phyloP scores from a whole-genome alignment of 345 rosid genomes.

The Linum tenue region DNA sequence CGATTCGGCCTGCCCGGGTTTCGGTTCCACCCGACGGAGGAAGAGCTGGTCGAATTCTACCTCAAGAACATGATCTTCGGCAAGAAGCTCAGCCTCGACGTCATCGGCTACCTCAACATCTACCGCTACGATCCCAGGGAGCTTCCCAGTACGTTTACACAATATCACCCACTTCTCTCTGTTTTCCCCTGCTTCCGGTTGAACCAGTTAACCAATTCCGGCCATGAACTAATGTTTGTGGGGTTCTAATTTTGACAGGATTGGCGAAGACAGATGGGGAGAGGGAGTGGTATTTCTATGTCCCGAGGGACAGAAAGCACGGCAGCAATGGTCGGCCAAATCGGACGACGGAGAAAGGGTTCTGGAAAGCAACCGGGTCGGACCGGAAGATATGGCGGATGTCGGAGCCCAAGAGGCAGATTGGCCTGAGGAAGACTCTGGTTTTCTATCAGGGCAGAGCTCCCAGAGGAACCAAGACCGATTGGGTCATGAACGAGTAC shows the following conservation, averaged over 20 bases:
- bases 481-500: conserved; percentile 97
- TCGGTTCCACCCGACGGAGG: conserved; percentile 91
- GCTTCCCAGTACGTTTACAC: conserved; percentile 47
- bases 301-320: conserved; percentile 82
- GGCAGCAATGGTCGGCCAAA: conserved; percentile 83
- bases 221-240: not conserved
- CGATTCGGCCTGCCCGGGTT: conserved; percentile 65
- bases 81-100: conserved; percentile 29
- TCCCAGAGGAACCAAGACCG: conserved; percentile 81
- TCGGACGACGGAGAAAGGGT: conserved; percentile 73
- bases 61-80: conserved; percentile 63
- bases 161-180: not conserved
- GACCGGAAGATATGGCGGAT: conserved; percentile 67
- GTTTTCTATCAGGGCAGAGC: conserved; percentile 91
- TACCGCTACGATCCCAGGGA: conserved; percentile 74
- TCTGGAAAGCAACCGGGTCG: conserved; percentile 97
- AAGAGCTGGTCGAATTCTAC: conserved; percentile 80
- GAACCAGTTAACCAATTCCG: not conserved
- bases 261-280: conserved; percentile 62
- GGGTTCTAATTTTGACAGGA: conserved; percentile 21
- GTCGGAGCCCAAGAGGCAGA: conserved; percentile 53
- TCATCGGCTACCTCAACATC: conserved; percentile 63
- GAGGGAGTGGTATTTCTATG: conserved; percentile 92
- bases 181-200: not conserved
- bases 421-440: conserved; percentile 81